Evolutionary conservation across 1,284 basidiomycete species (phyloP).

Genomic region (Amylostereum areolatum): DNA sequence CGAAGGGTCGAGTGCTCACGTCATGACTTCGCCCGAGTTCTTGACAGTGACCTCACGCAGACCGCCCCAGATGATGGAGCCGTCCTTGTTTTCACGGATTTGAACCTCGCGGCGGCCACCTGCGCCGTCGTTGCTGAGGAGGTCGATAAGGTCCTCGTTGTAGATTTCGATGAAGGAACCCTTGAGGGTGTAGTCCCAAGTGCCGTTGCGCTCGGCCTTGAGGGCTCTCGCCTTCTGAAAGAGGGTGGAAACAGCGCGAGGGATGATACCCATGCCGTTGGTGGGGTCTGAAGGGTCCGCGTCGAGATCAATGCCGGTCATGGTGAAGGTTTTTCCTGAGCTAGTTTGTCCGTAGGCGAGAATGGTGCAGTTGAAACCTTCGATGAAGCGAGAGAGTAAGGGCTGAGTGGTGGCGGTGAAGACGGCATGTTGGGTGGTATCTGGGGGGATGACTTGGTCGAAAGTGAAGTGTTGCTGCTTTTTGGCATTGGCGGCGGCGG

Average conservation of each 20-base stretch:
- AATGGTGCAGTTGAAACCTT: slow-evolving; percentile 97
- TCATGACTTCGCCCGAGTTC: slow-evolving; percentile 87
- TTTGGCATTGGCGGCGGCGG: slow-evolving; percentile 42
- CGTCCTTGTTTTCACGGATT: slow-evolving; percentile 95
- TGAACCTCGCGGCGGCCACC: slow-evolving; percentile 78
- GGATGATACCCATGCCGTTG: slow-evolving; percentile 90
- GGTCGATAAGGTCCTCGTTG: slow-evolving; percentile 94
- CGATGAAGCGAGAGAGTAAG: slow-evolving; percentile 85
- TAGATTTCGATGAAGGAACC: slow-evolving; percentile 96
- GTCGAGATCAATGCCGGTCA: slow-evolving; percentile 88
- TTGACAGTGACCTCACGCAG: slow-evolving; percentile 86
- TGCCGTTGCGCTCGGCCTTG: slow-evolving; percentile 66
- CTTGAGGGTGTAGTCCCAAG: slow-evolving; percentile 73
- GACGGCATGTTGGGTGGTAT: slow-evolving; percentile 79
- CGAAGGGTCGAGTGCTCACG: slow-evolving; percentile 41
- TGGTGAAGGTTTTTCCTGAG: slow-evolving; percentile 95
- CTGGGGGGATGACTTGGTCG: slow-evolving; percentile 87
- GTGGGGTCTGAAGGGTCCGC: slow-evolving; percentile 69
- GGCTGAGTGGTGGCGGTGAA: slow-evolving; percentile 82
- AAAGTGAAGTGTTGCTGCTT: slow-evolving; percentile 90
- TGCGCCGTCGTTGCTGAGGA: slow-evolving; percentile 66
- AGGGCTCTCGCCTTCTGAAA: slow-evolving; percentile 75
- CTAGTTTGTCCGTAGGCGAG: slow-evolving; percentile 98
- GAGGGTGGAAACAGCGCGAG: slow-evolving; percentile 89
- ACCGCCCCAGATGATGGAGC: slow-evolving; percentile 96